These are phyloP conservation scores for Grigorovia humatica DNA, from an alignment of 805 yeast species.

Conservation along the genomic window DNA sequence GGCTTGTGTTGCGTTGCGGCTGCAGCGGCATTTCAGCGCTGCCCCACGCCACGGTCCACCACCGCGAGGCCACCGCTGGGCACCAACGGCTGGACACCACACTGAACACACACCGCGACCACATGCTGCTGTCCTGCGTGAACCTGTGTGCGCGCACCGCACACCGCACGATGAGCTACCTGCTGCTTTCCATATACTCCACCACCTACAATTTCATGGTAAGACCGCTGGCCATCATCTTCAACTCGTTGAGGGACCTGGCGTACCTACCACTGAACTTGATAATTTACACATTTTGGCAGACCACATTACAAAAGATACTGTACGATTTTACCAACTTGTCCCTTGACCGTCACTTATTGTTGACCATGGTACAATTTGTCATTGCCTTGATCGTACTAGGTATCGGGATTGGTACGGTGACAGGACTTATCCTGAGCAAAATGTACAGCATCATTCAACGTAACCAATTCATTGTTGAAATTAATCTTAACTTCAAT, in stretches of 20 bases:
- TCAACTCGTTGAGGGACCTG: neutral
- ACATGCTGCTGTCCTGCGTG: neutral
- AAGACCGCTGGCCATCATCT: neutral
- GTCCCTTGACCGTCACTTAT: conserved; percentile 4
- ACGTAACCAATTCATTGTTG: neutral
- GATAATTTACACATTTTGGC: neutral
- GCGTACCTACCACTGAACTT: neutral
- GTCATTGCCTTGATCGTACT: conserved; percentile 12
- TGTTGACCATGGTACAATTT: conserved; percentile 17
- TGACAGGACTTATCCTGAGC: neutral
- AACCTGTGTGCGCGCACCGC: neutral
- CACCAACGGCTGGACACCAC: too few relatives aligned
- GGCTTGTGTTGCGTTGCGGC: too few relatives aligned
- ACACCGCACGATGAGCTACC: neutral
- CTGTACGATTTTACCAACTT: neutral
- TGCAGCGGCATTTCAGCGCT: too few relatives aligned
- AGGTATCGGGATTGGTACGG: conserved; percentile 5
- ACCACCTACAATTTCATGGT: neutral
- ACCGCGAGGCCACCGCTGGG: too few relatives aligned
- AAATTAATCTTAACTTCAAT: too few relatives aligned
- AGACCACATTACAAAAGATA: neutral
- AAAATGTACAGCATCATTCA: neutral
- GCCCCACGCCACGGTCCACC: too few relatives aligned
- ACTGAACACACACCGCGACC: neutral
- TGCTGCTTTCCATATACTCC: neutral